Evolutionary conservation across 2,329 filamentous ascomycete species (phyloP), one percentile per base, ranked within the genome.

Genomic region (Geoglossum cookeanum): DNA sequence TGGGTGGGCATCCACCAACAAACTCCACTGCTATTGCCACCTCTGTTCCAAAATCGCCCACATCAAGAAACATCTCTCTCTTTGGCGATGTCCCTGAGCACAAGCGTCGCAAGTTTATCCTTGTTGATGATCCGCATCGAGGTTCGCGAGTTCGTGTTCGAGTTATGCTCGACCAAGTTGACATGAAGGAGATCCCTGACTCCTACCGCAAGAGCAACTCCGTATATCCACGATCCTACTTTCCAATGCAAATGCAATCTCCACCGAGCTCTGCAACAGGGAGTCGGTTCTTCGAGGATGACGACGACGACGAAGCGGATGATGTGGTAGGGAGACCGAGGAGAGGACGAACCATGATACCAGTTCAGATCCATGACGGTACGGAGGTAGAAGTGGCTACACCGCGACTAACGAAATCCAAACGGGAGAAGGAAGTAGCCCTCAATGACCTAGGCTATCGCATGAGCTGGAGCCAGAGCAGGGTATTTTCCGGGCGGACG

Each of bases 381-480:
- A 75, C 73, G 37, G 84, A 90, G 60, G 77, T 77, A 22, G 83
- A 88, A 65, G 75, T 94, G 42, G 44, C 55, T 13, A 57, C 55
- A n/a, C 55, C 55, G 8, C 78, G 81, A 59, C 82, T 89, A 69
- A 81, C 81, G 55, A 82, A 79, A 65, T 74, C 75, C 49, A 79
- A 81, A 62, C 80, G 88, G 55, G 79, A 77, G 55, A 92, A 87
- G 72, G 91, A 97, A 68, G 82, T 92, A n/a, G 80, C 87, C 54
- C 73, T 97, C 60, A 97, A 97, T 67, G 90, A 97, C 66, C 73
- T 97, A 51, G 91, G 89, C 1, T 94, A 94, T 68, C 81, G 91
- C 52, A 94, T 98, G 86, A 90, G 87, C 54, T 98, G 92, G 91
- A 83, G 90, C 57, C 91, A 97, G 72, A 92, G 89, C 68, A 78